Base-by-base conservation (phyloP, 257 asterid genomes). In the Gentiana dahurica region DNA sequence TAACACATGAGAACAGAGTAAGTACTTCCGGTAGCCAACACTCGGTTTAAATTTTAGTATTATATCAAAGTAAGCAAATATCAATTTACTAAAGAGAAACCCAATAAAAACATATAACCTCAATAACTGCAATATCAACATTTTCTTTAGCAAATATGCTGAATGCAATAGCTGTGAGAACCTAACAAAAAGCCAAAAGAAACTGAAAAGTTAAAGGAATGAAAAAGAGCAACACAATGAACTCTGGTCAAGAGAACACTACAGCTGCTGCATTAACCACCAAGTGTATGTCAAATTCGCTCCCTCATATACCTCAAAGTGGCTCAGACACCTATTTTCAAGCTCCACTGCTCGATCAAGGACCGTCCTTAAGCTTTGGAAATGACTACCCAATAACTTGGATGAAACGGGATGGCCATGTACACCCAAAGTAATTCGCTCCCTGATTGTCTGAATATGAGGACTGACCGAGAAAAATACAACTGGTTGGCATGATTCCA, bases 131-230 rank as follows among this genome's bases (percentile, higher is more conserved):
- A 73, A 91, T 66, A n/a, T 91, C 88, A 67, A 89, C 85, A 57
- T 67, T 82, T 73, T 74, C 94, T 71, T 74, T 80, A 8, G 95
- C 92, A 75, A 91, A 91, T 54, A 91, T 71, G 69, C 94, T 83
- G 85, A 85, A 81, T 1, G 97, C 94, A 45, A 85, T 47, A 58
- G 98, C 96, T 48, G 97, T 91, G 66, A 91, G 73, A 75, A 87
- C 87, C 98, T 91, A 59, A 39, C 43, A 51, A 38, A 74, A 57
- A 68, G 69, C 58, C 46, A 47, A 54, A 8, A 56, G 5, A 45
- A 56, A 49, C 45, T 8, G 5, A 15, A 5, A 51, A 4, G 2
- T 37, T 6, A 48, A 33, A 3, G 49, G 37, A 4, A 5, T 41
- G 46, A 7, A 41, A 41, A 41, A 5, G 9, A 41, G 46, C 46